A percentile compares a stretch with the other conserved stretches of the same genome.
These are phyloP conservation scores for Schizosaccharomyces osmophilus DNA, from an alignment of 805 yeast species.

Conservation along the genomic window DNA sequence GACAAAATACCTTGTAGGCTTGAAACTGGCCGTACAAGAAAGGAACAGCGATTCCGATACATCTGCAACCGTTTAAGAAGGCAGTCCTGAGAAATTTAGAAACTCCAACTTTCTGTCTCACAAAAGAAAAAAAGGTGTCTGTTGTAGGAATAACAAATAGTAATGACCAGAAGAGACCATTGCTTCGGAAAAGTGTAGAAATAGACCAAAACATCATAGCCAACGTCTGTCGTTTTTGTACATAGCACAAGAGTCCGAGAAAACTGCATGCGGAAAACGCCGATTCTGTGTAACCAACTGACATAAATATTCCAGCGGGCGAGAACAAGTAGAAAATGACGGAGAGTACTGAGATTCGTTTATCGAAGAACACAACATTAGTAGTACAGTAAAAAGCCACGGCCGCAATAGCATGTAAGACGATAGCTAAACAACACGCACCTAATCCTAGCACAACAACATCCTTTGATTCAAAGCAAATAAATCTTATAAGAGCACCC, in stretches of 20 bases:
- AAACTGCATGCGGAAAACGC: conserved; percentile 37
- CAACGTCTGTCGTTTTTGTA: background rate
- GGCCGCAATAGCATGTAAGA: background rate
- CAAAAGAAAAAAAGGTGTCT: background rate
- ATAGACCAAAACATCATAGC: background rate
- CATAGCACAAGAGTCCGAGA: conserved; percentile 29
- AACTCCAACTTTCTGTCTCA: too few species aligned
- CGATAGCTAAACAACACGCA: background rate
- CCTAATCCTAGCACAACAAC: background rate
- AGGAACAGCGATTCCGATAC: background rate
- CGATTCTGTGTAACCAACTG: conserved; percentile 57
- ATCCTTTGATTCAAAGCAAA: background rate
- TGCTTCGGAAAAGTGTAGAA: background rate
- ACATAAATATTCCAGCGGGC: conserved; percentile 60
- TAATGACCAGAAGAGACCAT: background rate
- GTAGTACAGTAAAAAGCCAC: background rate
- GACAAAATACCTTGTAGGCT: conserved; percentile 42
- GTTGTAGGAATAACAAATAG: background rate
- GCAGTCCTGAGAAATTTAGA: too few species aligned
- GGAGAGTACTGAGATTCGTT: conserved; percentile 4
- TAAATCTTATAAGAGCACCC: conserved; percentile 14
- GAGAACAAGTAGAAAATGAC: conserved; percentile 31
- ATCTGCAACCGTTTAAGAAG: background rate
- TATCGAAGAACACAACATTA: background rate
- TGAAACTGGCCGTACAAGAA: conserved; percentile 24